A percentile compares a stretch with the other conserved stretches of the same genome.
These are phyloP conservation scores for Suillus sp. DNA, from an alignment of 768 basidiomycete genomes.

Conservation along the genomic window DNA sequence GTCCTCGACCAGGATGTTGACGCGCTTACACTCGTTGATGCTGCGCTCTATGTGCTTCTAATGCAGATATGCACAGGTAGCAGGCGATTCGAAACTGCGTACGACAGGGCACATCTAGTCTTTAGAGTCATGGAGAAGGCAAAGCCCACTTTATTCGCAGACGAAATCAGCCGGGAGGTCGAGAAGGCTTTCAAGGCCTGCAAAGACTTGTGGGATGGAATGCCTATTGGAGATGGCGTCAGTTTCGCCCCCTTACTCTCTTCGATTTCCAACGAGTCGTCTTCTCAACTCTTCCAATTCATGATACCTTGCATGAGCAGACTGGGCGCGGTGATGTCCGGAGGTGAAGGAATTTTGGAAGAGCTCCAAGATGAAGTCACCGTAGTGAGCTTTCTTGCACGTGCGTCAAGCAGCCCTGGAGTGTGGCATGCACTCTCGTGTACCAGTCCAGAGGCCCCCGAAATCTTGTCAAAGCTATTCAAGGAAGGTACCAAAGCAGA, in stretches of 20 bases:
- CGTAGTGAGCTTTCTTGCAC: background rate
- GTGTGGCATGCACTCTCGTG: slow-evolving; percentile 3
- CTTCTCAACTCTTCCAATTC: slow-evolving; percentile 30
- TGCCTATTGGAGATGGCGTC: background rate
- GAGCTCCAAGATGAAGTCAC: slow-evolving; percentile 3
- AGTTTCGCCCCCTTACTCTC: background rate
- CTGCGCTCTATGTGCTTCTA: slow-evolving; percentile 14
- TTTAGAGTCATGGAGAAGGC: slow-evolving; percentile 2
- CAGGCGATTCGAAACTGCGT: background rate
- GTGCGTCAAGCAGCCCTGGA: background rate
- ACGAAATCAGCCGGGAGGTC: background rate
- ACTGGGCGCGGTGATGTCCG: slow-evolving; percentile 2
- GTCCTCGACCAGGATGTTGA: background rate
- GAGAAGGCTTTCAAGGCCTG: background rate
- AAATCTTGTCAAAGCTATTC: background rate
- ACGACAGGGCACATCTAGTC: slow-evolving; percentile 2
- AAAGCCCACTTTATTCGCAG: background rate
- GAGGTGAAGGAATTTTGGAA: background rate
- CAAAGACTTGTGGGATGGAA: background rate
- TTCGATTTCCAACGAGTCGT: background rate
- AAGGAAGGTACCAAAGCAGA: background rate
- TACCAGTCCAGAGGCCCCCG: background rate
- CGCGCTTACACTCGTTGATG: slow-evolving; percentile 9
- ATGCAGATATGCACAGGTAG: slow-evolving; percentile 13
- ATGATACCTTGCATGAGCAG: slow-evolving; percentile 26